Conservation (phyloP, 2,329 filamentous ascomycete species). For the Diaporthe caulivora region DNA sequence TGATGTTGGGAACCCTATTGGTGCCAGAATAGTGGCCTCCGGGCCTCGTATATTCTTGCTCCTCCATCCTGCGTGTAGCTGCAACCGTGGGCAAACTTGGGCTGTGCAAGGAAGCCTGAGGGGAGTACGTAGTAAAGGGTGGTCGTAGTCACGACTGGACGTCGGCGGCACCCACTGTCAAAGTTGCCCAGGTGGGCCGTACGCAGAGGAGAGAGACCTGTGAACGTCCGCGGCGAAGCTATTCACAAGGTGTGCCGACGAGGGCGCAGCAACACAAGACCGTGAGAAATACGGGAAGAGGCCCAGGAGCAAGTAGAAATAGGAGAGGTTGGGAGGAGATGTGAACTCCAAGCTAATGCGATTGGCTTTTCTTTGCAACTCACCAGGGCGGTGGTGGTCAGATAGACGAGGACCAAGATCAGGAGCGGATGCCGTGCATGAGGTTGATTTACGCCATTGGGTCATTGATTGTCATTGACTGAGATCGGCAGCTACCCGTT, state of each 20-base stretch:
- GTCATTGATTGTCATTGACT: conserved; percentile 22
- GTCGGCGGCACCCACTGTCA: background rate
- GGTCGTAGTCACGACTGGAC: too few species aligned
- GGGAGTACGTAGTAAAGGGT: background rate
- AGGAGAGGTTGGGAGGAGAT: conserved; percentile 21
- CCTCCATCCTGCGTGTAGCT: conserved; percentile 48
- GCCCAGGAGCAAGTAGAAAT: background rate
- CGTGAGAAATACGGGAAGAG: background rate
- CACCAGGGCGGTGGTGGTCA: background rate
- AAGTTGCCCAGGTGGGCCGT: background rate
- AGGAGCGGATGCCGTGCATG: conserved; percentile 7
- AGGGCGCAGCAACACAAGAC: background rate
- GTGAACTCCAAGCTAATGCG: background rate
- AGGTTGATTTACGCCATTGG: conserved; percentile 24
- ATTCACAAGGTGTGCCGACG: background rate
- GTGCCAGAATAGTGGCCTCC: conserved; percentile 82
- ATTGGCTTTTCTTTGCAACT: background rate
- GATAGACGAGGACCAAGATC: conserved; percentile 7
- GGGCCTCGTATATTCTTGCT: conserved; percentile 56
- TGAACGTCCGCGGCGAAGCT: background rate
- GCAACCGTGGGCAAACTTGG: background rate
- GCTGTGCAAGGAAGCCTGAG: too few species aligned
- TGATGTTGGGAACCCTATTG: conserved; percentile 90
- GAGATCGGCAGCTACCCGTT: conserved; percentile 14
- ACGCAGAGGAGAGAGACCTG: background rate